These are phyloP conservation scores for Thalassiosira livingstoniorum DNA, from an alignment of 352 stramenopile species.

Conservation along the genomic window DNA sequence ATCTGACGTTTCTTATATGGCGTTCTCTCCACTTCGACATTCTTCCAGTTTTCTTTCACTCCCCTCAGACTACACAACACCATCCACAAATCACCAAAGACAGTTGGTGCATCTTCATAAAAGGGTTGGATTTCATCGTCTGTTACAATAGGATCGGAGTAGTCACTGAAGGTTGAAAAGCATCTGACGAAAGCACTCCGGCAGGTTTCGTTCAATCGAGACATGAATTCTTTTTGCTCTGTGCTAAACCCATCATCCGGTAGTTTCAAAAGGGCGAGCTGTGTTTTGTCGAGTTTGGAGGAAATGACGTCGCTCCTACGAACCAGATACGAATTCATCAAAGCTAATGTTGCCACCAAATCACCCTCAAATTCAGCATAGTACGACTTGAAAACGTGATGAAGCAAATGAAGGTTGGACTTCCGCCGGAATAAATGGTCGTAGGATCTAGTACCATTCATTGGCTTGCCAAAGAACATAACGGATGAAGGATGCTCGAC, in stretches of 20 bases:
- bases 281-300: not conserved
- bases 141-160: not conserved
- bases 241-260: not conserved
- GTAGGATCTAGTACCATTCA: conserved; percentile 4
- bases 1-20: not conserved
- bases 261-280: not conserved
- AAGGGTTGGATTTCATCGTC: not conserved
- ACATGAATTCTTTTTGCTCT: not conserved
- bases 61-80: not conserved
- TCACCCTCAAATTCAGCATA: not conserved
- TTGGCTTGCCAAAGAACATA: conserved; percentile 10
- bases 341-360: not conserved
- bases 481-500: not conserved
- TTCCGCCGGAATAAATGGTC: not conserved
- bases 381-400: not conserved
- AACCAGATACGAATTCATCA: not conserved
- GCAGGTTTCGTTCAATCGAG: not conserved
- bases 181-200: not conserved
- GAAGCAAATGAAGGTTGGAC: not conserved
- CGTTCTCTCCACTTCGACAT: not conserved
- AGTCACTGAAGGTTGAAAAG: not conserved
- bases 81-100: not conserved
- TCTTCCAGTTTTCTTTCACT: not conserved
- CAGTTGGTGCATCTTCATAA: not conserved
- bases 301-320: not conserved